Conservation (phyloP, 2,329 filamentous ascomycete genomes). For the Aspergillus japonicus region DNA sequence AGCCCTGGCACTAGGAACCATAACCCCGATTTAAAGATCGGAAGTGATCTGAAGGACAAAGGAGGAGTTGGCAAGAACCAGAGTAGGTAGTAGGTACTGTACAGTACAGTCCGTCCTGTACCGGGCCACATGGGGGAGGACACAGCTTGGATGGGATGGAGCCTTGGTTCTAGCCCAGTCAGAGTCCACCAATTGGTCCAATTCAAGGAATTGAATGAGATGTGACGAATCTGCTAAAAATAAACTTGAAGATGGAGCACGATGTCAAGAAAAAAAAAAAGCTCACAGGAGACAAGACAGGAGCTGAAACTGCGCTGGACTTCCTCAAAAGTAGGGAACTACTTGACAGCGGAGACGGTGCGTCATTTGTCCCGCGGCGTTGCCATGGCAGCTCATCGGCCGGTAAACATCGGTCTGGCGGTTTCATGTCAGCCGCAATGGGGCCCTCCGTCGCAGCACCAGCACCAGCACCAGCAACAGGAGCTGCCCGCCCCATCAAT, state of each 20-base stretch:
- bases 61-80: no score
- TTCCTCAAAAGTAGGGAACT: no score
- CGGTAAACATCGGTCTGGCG: constrained; percentile 32
- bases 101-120: no score
- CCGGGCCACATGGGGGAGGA: no score
- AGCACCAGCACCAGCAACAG: not conserved
- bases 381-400: constrained; percentile 40
- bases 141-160: not conserved
- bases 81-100: no score
- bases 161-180: not conserved
- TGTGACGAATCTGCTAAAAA: constrained; percentile 17
- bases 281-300: no score
- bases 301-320: no score
- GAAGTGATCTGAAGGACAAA: not conserved
- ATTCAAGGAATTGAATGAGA: not conserved
- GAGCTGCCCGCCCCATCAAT: constrained; percentile 10
- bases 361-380: constrained; percentile 24
- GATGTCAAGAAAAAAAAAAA: no score
- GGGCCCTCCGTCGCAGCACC: constrained; percentile 6
- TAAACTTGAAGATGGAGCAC: constrained; percentile 1
- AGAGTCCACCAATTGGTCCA: not conserved
- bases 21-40: not conserved
- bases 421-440: constrained; percentile 21
- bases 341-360: constrained; percentile 10
- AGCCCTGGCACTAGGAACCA: not conserved